These are phyloP conservation scores for Pseudoperonospora humuli DNA, from an alignment of 352 stramenopile species.

Conservation along the genomic window DNA sequence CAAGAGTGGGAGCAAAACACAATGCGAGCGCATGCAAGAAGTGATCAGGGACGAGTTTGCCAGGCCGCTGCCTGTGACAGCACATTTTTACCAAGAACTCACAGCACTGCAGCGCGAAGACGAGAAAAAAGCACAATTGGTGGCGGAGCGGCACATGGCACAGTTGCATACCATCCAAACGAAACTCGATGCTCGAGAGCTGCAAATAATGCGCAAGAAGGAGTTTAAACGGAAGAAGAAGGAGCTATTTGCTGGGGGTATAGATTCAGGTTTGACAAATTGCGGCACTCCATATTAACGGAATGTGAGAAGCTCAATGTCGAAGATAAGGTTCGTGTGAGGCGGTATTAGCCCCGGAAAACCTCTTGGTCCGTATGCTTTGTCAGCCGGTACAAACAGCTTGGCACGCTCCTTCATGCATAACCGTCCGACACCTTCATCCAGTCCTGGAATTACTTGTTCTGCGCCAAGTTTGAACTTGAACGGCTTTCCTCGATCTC, in stretches of 20 bases:
- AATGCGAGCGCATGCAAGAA: conserved; percentile 38
- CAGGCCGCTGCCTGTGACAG: conserved; percentile 44
- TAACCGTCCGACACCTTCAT: too few relatives aligned
- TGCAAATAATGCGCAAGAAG: conserved; percentile 33
- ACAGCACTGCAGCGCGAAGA: conserved; percentile 21
- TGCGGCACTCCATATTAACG: conserved; percentile 23
- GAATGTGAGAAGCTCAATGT: conserved; percentile 88
- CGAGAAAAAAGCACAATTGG: conserved; percentile 23
- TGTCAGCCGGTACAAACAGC: conserved; percentile 78
- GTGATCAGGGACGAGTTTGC: conserved; percentile 51
- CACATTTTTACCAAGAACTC: conserved; percentile 28
- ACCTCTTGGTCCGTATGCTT: conserved; percentile 82
- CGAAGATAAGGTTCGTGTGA: conserved; percentile 90
- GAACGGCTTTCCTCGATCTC: conserved; percentile 82
- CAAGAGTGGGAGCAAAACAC: conserved; percentile 30
- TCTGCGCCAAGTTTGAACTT: conserved; percentile 89
- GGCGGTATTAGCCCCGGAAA: conserved; percentile 84
- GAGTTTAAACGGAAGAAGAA: conserved; percentile 68
- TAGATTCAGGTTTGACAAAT: neutral
- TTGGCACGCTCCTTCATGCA: conserved; percentile 83
- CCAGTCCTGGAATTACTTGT: too few relatives aligned
- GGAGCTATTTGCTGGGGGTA: conserved; percentile 8
- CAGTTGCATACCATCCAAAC: conserved; percentile 45
- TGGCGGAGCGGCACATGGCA: conserved; percentile 31
- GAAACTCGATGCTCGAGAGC: conserved; percentile 44